phyloP scores from a whole-genome alignment of 257 asterid species.

The Coffea eugenioides region DNA sequence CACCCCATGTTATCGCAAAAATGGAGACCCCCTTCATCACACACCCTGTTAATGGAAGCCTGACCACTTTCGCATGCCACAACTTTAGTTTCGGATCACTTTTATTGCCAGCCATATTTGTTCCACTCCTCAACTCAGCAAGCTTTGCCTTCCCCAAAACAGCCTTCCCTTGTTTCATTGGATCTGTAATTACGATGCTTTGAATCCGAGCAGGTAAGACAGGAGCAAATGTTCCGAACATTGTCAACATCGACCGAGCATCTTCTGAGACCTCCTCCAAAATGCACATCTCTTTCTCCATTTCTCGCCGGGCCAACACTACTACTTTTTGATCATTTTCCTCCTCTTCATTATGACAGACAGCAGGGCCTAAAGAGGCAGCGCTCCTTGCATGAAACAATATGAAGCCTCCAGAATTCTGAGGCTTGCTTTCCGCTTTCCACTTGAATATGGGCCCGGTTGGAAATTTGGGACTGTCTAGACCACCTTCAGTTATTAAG shows the following conservation, averaged over 20 bases:
- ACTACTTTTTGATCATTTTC: too few species aligned
- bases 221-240: not conserved
- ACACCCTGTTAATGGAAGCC: not conserved
- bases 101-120: not conserved
- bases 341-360: too few species aligned
- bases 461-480: too few species aligned
- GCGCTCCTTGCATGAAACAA: too few species aligned
- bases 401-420: too few species aligned
- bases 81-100: not conserved
- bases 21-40: not conserved
- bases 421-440: too few species aligned
- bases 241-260: not conserved
- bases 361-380: too few species aligned
- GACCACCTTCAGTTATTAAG: too few species aligned
- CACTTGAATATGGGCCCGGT: too few species aligned
- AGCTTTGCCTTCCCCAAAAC: not conserved
- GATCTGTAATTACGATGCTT: not conserved
- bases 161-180: not conserved
- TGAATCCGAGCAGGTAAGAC: not conserved
- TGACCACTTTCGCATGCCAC: not conserved
- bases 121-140: not conserved
- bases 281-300: not conserved
- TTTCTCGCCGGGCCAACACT: too few species aligned
- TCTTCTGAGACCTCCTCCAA: too few species aligned
- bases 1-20: not conserved